These are phyloP conservation scores for Xylaria nigripes DNA, from an alignment of 495 filamentous ascomycete species.

Conservation along the genomic window DNA sequence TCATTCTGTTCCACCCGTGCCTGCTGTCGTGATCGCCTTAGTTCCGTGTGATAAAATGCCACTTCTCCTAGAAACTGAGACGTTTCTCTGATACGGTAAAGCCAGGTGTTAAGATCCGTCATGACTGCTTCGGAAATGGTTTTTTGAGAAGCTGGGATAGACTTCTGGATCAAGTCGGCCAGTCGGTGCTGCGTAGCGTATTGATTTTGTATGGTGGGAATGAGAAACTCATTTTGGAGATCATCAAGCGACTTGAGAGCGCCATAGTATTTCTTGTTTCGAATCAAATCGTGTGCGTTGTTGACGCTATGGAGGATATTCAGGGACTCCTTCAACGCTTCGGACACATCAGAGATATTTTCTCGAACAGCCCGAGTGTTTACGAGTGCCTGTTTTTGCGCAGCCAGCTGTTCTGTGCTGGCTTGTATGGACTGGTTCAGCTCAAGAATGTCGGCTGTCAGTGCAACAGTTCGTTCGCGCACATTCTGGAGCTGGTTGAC, in stretches of 20 bases:
- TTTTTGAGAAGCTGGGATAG: slow-evolving; percentile 84
- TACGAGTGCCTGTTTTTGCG: slow-evolving; percentile 88
- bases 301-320: slow-evolving; percentile 91
- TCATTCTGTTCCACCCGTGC: slow-evolving; percentile 63
- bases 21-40: slow-evolving; percentile 76
- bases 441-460: slow-evolving; percentile 86
- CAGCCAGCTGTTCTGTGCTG: slow-evolving; percentile 90
- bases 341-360: slow-evolving; percentile 89
- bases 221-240: slow-evolving; percentile 86
- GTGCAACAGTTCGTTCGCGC: slow-evolving; percentile 72
- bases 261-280: slow-evolving; percentile 89
- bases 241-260: slow-evolving; percentile 92
- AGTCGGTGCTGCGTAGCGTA: slow-evolving; percentile 91
- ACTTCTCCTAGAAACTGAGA: slow-evolving; percentile 93
- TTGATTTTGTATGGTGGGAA: slow-evolving; percentile 53
- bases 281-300: slow-evolving; percentile 82
- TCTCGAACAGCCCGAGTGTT: slow-evolving; percentile 86
- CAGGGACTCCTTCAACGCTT: slow-evolving; percentile 81
- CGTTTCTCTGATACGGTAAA: slow-evolving; percentile 92
- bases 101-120: slow-evolving; percentile 94
- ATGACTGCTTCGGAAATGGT: slow-evolving; percentile 94
- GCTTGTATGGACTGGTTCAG: slow-evolving; percentile 90
- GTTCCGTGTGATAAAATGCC: slow-evolving; percentile 90
- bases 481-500: slow-evolving; percentile 88
- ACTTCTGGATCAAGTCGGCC: slow-evolving; percentile 90